phyloP scores from a whole-genome alignment of 495 filamentous ascomycete species.

The Aspergillus diversus region DNA sequence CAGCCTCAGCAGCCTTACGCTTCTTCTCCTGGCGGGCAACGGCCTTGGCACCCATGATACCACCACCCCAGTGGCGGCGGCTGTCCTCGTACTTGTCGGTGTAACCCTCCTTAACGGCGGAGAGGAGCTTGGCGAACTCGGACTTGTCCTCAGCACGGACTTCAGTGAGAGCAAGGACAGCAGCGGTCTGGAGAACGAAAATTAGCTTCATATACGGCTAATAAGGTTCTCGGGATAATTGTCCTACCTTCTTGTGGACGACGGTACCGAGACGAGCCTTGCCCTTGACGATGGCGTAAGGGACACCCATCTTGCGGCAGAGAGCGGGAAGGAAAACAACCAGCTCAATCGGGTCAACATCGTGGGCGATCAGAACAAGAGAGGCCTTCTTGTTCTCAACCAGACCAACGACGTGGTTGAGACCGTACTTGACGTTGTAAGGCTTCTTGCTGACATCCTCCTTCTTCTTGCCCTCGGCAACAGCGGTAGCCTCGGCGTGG shows the following conservation, averaged over 20 bases:
- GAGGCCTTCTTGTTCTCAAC: slow-evolving; percentile 99
- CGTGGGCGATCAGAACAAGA: slow-evolving; percentile 97
- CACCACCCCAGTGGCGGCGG: slow-evolving; percentile 97
- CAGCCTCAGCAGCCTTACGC: slow-evolving; percentile 87
- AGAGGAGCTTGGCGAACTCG: slow-evolving; percentile 95
- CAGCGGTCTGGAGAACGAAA: slow-evolving; percentile 69
- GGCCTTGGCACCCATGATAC: slow-evolving; percentile 99
- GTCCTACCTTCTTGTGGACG: slow-evolving; percentile 94
- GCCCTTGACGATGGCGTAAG: slow-evolving; percentile 99
- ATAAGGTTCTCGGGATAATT: neutral
- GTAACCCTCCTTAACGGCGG: slow-evolving; percentile 97
- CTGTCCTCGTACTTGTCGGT: slow-evolving; percentile 91
- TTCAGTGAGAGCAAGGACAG: slow-evolving; percentile 94
- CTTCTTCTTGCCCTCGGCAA: slow-evolving; percentile 99
- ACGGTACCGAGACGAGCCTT: slow-evolving; percentile 98
- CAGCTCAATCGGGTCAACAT: slow-evolving; percentile 99
- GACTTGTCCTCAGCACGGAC: slow-evolving; percentile 96
- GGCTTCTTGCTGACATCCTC: slow-evolving; percentile 99
- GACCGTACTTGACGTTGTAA: slow-evolving; percentile 97
- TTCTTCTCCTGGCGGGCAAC: slow-evolving; percentile 91
- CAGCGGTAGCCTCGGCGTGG: slow-evolving; percentile 93
- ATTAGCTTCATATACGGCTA: neutral
- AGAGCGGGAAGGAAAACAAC: slow-evolving; percentile 99
- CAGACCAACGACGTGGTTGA: slow-evolving; percentile 99
- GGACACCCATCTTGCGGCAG: slow-evolving; percentile 99